Conservation (phyloP, 1,284 basidiomycete species). For the Cryptococcus sp. region DNA sequence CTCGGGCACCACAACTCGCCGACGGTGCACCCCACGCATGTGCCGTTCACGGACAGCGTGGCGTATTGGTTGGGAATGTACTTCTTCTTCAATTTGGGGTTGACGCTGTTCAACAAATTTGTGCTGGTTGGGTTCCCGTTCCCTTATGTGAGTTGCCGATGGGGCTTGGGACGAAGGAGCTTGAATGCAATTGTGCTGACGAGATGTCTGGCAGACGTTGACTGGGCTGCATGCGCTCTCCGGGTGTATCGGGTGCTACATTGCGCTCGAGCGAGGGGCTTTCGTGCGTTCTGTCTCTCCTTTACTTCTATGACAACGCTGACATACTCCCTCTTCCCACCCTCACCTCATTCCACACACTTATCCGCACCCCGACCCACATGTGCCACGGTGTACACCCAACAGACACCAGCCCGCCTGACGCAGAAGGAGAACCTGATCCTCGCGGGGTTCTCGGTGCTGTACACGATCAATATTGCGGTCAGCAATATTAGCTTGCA, state of each 20-base stretch:
- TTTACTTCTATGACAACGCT: background rate
- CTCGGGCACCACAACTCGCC: conserved; percentile 3
- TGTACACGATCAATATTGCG: conserved; percentile 89
- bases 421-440: conserved; percentile 60
- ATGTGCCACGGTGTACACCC: no score
- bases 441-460: conserved; percentile 71
- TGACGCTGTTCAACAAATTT: conserved; percentile 89
- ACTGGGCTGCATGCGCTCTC: conserved; percentile 83
- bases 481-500: conserved; percentile 84
- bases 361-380: background rate
- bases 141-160: conserved; percentile 61
- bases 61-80: conserved; percentile 71
- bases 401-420: conserved; percentile 57
- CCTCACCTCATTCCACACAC: background rate
- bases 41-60: conserved; percentile 33
- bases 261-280: conserved; percentile 60
- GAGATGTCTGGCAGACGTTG: conserved; percentile 54
- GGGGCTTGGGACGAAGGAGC: background rate
- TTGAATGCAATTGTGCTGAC: no score
- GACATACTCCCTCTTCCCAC: background rate
- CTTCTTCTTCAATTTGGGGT: conserved; percentile 80
- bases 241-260: conserved; percentile 71
- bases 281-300: conserved; percentile 53
- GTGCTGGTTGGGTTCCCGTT: conserved; percentile 86
- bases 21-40: conserved; percentile 14